Conservation (phyloP, 352 stramenopile genomes). For the Phytopythium sindhum region DNA sequence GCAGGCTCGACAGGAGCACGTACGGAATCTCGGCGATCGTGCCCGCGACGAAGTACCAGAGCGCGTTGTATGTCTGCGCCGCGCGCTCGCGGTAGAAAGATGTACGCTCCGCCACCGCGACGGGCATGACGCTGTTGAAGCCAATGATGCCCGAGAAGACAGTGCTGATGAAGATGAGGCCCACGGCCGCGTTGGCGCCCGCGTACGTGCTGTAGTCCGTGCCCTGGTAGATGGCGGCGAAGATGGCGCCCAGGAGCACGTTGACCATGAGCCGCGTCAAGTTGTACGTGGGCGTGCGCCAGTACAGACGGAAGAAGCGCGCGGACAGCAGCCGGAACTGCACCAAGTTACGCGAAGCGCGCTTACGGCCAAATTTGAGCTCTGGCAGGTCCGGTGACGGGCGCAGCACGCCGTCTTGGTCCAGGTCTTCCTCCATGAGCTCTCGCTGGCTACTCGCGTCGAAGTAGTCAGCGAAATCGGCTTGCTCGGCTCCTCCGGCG, state of each 20-base stretch:
- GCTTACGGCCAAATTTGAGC: slow-evolving; percentile 39
- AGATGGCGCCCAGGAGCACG: slow-evolving; percentile 63
- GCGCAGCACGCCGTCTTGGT: slow-evolving; percentile 37
- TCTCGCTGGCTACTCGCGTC: slow-evolving; percentile 25
- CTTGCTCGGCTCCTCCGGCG: slow-evolving; percentile 4
- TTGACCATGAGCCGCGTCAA: slow-evolving; percentile 69
- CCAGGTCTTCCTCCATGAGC: slow-evolving; percentile 37
- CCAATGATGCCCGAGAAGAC: slow-evolving; percentile 80
- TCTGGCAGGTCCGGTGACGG: slow-evolving; percentile 26
- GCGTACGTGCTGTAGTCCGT: slow-evolving; percentile 48
- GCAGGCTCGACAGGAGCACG: slow-evolving; percentile 28
- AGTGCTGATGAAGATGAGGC: slow-evolving; percentile 80
- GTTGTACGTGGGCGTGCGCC: slow-evolving; percentile 85
- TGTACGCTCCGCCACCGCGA: slow-evolving; percentile 80
- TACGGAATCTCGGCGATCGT: slow-evolving; percentile 80
- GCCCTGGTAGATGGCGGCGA: slow-evolving; percentile 68
- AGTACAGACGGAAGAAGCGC: slow-evolving; percentile 78
- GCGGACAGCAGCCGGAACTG: slow-evolving; percentile 45
- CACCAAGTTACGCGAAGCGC: slow-evolving; percentile 17
- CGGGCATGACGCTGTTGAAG: slow-evolving; percentile 75
- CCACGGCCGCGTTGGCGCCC: slow-evolving; percentile 45
- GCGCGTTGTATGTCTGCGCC: slow-evolving; percentile 86
- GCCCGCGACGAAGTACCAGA: slow-evolving; percentile 78
- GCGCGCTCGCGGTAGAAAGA: slow-evolving; percentile 93
- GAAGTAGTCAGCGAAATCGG: slow-evolving; percentile 47